Conservation (phyloP, 2,329 filamentous ascomycete genomes). For the Clonostachys rosea region DNA sequence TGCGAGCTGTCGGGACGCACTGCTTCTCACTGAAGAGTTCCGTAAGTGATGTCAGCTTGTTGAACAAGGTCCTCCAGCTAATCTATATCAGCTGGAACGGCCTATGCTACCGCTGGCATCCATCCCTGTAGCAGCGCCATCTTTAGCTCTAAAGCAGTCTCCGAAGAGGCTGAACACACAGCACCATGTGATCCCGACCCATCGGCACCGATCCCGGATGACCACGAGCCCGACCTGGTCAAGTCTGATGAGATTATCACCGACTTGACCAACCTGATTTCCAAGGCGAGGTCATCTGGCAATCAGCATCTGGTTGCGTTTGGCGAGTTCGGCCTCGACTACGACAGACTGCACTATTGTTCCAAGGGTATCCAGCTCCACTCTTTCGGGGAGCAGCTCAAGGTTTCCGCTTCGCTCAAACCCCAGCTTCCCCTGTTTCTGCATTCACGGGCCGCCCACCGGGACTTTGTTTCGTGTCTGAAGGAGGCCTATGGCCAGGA, state of each 20-base stretch:
- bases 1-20: constrained; percentile 67
- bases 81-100: constrained; percentile 57
- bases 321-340: constrained; percentile 94
- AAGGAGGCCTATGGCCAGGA: constrained; percentile 49
- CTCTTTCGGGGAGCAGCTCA: constrained; percentile 79
- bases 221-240: constrained; percentile 34
- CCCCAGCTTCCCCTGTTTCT: constrained; percentile 85
- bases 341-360: constrained; percentile 84
- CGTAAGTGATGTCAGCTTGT: constrained; percentile 43
- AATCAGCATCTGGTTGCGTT: constrained; percentile 62
- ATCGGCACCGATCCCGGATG: constrained; percentile 40
- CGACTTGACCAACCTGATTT: constrained; percentile 61
- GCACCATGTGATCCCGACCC: constrained; percentile 50
- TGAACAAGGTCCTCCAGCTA: constrained; percentile 6
- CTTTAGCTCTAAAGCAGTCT: constrained; percentile 53
- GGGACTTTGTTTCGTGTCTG: constrained; percentile 75
- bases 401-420: constrained; percentile 63
- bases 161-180: constrained; percentile 36
- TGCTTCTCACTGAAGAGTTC: constrained; percentile 69
- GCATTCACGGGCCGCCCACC: constrained; percentile 82
- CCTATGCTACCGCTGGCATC: constrained; percentile 89
- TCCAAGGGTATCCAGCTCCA: constrained; percentile 75
- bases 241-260: constrained; percentile 46
- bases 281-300: constrained; percentile 45
- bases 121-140: constrained; percentile 85